Conservation (phyloP, 108 stramenopile genomes). For the Conticribra guillardii region DNA sequence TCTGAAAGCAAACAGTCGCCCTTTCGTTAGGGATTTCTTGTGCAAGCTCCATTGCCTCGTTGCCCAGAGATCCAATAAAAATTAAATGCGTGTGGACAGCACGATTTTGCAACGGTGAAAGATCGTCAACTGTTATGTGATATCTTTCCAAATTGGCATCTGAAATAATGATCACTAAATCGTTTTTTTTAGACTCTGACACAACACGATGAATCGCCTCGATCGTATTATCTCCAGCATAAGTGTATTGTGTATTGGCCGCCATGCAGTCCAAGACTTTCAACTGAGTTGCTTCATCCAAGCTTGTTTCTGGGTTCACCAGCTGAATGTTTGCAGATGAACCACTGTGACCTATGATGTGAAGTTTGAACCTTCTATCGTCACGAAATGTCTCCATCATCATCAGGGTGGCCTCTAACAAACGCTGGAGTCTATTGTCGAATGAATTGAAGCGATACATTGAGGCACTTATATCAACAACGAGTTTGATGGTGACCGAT, state of each 20-base stretch:
- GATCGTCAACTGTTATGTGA: slow-evolving; percentile 66
- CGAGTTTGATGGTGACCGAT: slow-evolving; percentile 63
- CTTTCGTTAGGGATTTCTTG: slow-evolving; percentile 58
- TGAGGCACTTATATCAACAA: slow-evolving; percentile 78
- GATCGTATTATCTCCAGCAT: slow-evolving; percentile 83
- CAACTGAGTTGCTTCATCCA: slow-evolving; percentile 61
- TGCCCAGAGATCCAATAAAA: slow-evolving; percentile 75
- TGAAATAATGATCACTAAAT: slow-evolving; percentile 74
- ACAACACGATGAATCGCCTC: slow-evolving; percentile 81
- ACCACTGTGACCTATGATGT: slow-evolving; percentile 83
- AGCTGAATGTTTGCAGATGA: slow-evolving; percentile 62
- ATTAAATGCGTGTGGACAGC: slow-evolving; percentile 35
- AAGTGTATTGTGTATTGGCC: slow-evolving; percentile 91
- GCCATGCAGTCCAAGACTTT: slow-evolving; percentile 80
- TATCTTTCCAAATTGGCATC: slow-evolving; percentile 92
- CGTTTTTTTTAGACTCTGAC: slow-evolving; percentile 41
- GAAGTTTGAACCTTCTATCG: slow-evolving; percentile 65
- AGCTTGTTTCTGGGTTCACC: slow-evolving; percentile 59
- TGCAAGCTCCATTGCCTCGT: slow-evolving; percentile 60
- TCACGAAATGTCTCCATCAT: slow-evolving; percentile 85
- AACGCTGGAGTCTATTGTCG: slow-evolving; percentile 79
- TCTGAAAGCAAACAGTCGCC: slow-evolving; percentile 67
- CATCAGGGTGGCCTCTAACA: slow-evolving; percentile 81
- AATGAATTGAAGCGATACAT: slow-evolving; percentile 94
- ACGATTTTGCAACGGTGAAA: neutral